Evolutionary conservation across 345 rosid genomes (phyloP).

Genomic region (Gossypium arboreum): DNA sequence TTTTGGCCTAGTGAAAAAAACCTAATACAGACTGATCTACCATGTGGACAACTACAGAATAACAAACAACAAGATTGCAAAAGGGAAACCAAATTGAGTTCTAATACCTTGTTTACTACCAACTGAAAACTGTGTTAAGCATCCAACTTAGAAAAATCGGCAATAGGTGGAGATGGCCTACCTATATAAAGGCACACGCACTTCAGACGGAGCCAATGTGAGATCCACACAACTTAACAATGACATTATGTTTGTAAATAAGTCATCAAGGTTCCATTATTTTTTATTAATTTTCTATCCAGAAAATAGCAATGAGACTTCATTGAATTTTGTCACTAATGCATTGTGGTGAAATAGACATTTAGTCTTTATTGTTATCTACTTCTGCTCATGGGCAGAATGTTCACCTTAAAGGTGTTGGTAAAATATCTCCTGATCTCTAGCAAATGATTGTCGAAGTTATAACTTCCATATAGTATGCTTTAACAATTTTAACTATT

Average conservation of each 20-base stretch:
- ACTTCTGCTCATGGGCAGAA: background rate
- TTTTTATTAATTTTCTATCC: background rate
- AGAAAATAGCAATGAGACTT: background rate
- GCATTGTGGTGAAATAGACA: background rate
- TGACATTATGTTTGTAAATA: background rate
- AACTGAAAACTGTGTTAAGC: background rate
- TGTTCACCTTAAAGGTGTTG: background rate
- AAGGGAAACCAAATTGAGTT: background rate
- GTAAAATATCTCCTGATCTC: background rate
- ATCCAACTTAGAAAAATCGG: background rate
- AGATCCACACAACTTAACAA: background rate
- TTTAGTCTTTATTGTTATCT: background rate
- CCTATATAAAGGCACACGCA: background rate
- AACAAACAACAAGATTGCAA: background rate
- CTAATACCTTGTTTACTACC: background rate
- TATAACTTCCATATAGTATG: background rate
- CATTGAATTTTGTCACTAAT: background rate
- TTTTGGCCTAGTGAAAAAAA: too few species aligned
- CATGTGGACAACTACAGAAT: background rate
- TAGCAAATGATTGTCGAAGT: background rate
- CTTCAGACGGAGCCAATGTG: background rate
- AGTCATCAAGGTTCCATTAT: background rate
- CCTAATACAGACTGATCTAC: background rate
- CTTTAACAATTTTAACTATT: background rate
- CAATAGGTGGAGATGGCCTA: background rate